Base-by-base conservation (phyloP, 2,329 filamentous ascomycete species). In the Exserohilum turcica region DNA sequence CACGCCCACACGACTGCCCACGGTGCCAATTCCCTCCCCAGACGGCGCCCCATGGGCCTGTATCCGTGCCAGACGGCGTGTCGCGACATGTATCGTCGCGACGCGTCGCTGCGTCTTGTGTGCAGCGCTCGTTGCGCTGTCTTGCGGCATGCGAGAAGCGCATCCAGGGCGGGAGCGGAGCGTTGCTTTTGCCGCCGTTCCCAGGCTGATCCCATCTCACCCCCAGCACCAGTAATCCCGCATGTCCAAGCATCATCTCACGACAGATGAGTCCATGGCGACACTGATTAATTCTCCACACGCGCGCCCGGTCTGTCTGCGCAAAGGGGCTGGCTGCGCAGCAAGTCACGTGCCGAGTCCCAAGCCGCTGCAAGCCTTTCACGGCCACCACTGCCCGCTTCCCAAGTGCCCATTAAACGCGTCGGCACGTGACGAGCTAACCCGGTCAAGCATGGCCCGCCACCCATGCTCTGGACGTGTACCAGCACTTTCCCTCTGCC, bases 351-450 rank as follows among this genome's bases (percentile, higher is more conserved):
- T 13, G 18, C 18, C n/a, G n/a, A 6, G n/a, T 5, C 5, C n/a
- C 2, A 12, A 9, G 18, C 9, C 12, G 24, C 24, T 6, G 24
- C 12, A 10, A 10, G 6, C 10, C 18, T 16, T 6, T 10, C 15
- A 35, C 27, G 38, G 15, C 12, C 15, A 27, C n/a, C 36, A 15
- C 29, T 28, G 29, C 31, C 33, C 35, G 29, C 18, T 35, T 32
- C 18, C 27, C 7, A 21, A 40, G 24, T 33, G n/a, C 35, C 13
- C 33, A 36, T 36, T 21, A 28, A 44, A 56, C 55, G 32, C 55
- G 55, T 56, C 29, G 1, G 44, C 56, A 56, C 56, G 56, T 59
- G 56, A 59, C 6, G 24, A 29, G 24, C 49, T 56, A 59, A 39
- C 53, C 43, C 33, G 21, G 40, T 38, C 31, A 29, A 40, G 24